These are phyloP conservation scores for Periglandula ipomoeae DNA, from an alignment of 2,329 filamentous ascomycete species.

Conservation along the genomic window DNA sequence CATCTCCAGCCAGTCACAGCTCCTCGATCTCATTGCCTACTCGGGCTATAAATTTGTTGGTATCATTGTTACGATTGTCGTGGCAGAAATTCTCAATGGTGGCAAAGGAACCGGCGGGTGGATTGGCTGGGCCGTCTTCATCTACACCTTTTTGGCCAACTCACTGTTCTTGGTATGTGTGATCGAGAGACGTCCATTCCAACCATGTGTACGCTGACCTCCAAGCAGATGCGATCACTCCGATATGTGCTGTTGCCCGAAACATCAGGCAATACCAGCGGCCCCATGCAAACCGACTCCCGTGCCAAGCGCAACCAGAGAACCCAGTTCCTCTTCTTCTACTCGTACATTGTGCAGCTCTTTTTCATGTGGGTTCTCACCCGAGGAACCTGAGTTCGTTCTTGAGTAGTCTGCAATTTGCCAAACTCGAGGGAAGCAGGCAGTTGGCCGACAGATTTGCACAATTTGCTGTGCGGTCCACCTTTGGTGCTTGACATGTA, in stretches of 20 bases:
- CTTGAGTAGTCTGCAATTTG: not conserved
- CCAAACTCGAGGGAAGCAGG: not conserved
- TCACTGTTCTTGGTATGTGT: conserved; percentile 80
- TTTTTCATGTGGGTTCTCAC: conserved; percentile 81
- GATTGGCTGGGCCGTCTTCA: conserved; percentile 81
- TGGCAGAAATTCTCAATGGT: conserved; percentile 68
- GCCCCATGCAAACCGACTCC: conserved; percentile 61
- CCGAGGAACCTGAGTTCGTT: conserved; percentile 24
- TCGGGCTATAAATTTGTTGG: conserved; percentile 98
- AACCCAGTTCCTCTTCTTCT: conserved; percentile 87
- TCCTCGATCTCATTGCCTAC: conserved; percentile 91
- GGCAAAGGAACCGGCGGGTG: conserved; percentile 78
- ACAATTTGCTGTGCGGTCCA: too few relatives aligned
- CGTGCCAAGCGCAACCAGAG: conserved; percentile 78
- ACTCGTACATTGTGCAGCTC: conserved; percentile 90
- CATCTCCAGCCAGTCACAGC: conserved; percentile 88
- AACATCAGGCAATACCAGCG: conserved; percentile 54
- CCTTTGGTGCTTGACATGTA: not conserved
- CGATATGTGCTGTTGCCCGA: conserved; percentile 94
- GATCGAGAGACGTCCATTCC: not conserved
- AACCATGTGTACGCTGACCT: too few relatives aligned
- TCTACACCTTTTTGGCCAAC: conserved; percentile 89
- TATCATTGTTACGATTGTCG: conserved; percentile 77
- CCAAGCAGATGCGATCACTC: conserved; percentile 70
- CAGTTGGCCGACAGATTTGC: not conserved